Base-by-base conservation (phyloP, 176 grass and related monocot species). In the Ensete glaucum region DNA sequence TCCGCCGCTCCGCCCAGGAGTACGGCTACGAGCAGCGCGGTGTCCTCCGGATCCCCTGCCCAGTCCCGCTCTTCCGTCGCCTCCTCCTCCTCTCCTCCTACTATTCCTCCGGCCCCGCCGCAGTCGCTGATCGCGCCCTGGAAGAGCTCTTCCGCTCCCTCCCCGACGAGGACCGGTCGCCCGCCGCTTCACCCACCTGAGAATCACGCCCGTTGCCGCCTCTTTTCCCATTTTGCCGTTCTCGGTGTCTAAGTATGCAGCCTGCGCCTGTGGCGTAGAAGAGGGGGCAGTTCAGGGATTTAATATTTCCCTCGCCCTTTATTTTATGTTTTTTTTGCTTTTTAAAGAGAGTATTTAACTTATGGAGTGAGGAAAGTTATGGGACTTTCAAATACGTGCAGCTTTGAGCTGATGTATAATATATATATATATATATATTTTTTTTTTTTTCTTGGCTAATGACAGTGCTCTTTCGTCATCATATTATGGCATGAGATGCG, bases 1-100 rank as follows among this genome's bases (percentile, higher is more conserved):
- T 77, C n/a, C 75, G 60, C 0, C 48, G 59, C n/a, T 77, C 75
- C n/a, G 75, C 75, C 20, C 75, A 77, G 49, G 75, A 77, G 75
- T 77, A 77, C 62, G 75, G 75, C 58, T 77, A 77, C 75, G 75
- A 52, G 10, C 75, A 77, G 59, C 75, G 75, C 34, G 75, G 75
- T 14, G 75, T 77, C 48, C 58, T 77, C 49, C 75, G 60, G 11
- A 77, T 77, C 75, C 75, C 60, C 48, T 50, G 43, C 22, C 75
- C 75, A 11, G 75, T 53, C 7, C n/a, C 60, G 9, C 60, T 77
- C 60, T 77, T 77, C 60, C 75, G 75, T 50, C 75, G 48, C 23
- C 72, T 74, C 53, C 72, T 74, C 25, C 20, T 77, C 75, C 75
- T 77, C 75, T 64, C 2, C 34, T 53, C 75, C 2, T 66, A 6